These are phyloP conservation scores for Craspedostauros australis DNA, from an alignment of 108 stramenopile species.

Conservation along the genomic window DNA sequence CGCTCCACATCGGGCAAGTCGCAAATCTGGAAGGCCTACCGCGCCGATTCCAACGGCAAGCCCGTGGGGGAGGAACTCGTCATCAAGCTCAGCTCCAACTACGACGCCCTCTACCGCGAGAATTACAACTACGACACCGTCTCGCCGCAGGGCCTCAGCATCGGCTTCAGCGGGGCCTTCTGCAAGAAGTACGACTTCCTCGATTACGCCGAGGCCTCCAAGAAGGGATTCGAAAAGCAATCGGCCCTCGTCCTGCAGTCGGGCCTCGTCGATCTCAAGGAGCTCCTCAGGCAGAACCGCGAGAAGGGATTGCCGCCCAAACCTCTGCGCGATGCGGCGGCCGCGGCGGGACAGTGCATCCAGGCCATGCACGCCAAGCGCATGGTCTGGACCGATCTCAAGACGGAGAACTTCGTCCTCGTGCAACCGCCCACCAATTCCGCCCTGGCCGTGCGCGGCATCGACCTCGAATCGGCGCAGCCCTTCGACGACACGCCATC, in stretches of 20 bases:
- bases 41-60: conserved; percentile 13
- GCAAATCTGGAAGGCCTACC: conserved; percentile 18
- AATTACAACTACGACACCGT: conserved; percentile 51
- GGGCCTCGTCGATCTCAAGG: conserved; percentile 57
- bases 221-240: too few relatives aligned
- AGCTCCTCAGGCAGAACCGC: conserved; percentile 27
- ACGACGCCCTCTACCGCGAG: conserved; percentile 62
- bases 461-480: conserved; percentile 31
- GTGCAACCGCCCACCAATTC: not conserved
- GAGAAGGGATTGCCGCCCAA: conserved; percentile 49
- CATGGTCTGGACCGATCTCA: conserved; percentile 82
- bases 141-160: too few relatives aligned
- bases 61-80: conserved; percentile 16
- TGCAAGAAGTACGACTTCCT: conserved; percentile 34
- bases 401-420: conserved; percentile 79
- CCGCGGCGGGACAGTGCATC: conserved; percentile 49
- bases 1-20: conserved; percentile 37
- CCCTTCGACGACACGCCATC: conserved; percentile 30
- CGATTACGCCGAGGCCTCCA: conserved; percentile 23
- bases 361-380: conserved; percentile 51
- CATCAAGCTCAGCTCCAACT: conserved; percentile 28
- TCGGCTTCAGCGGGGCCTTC: conserved; percentile 43
- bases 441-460: conserved; percentile 16
- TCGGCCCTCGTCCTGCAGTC: conserved; percentile 62
- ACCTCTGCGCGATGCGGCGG: conserved; percentile 44